Evolutionary conservation across 306 rosid genomes (phyloP), one percentile per base, ranked within the genome.

Genomic region (Acacia confusa): DNA sequence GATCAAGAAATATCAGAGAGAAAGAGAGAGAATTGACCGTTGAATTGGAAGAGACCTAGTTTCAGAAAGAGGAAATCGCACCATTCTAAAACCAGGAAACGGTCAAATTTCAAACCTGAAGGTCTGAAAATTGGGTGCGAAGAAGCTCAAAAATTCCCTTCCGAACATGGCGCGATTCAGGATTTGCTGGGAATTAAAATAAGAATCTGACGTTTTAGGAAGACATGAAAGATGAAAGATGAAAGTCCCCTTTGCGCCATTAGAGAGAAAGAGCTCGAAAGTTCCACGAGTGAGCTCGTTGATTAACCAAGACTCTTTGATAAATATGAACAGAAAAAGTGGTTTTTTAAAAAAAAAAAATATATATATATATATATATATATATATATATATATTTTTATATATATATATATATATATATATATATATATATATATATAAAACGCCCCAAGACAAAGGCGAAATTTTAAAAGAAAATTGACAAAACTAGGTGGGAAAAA

Each of bases 31-130:
- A 43, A 78, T 57, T 82, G 82, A 14, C 45, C 60, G 79, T 58
- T 85, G 57, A 57, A 80, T 82, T 63, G 67, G 58, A 34, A 75
- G 77, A 38, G 87, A 84, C 79, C 81, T 87, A 72, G 85, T 83
- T 85, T 83, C 86, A 70, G 64, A 44, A 77, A 79, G 80, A 83
- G 80, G 80, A 83, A 88, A 80, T 28, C 74, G 80, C 84, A 85
- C 76, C 61, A 80, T 85, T 86, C 65, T 79, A 68, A 83, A 79
- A 83, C 80, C 86, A 85, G 71, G 88, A 87, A 89, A 72, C 41
- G 84, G 88, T 87, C 86, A 85, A 81, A 69, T 82, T 73, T 50
- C 43, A 79, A 80, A 81, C 82, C 85, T 72, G 52, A 81, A 69
- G 75, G 28, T 32, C 85, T 70, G 32, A 55, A 75, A 75, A 78